Percentiles rank a stretch among this genome's conserved stretches.
These are phyloP conservation scores for Leccinum disarticulatum DNA, from an alignment of 768 basidiomycete species.

Conservation along the genomic window DNA sequence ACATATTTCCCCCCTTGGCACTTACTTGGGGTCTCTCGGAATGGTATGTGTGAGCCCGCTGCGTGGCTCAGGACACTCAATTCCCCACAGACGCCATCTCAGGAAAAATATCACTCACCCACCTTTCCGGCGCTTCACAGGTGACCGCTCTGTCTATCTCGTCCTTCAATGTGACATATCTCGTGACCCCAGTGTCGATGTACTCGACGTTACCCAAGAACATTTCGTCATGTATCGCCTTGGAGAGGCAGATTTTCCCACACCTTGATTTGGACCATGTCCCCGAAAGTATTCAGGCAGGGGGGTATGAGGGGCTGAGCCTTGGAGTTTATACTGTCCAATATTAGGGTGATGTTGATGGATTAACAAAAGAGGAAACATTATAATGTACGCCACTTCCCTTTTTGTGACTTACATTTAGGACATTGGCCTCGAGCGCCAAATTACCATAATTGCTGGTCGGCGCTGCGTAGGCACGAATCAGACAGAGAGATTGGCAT, in stretches of 20 bases:
- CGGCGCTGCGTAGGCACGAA: no score
- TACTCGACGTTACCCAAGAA: constrained; percentile 12
- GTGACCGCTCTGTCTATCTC: constrained; percentile 15
- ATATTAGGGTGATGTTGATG: constrained; percentile 5
- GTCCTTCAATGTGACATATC: constrained; percentile 14
- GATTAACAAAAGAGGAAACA: neutral
- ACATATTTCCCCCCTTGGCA: constrained; percentile 42
- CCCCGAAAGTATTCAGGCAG: constrained; percentile 20
- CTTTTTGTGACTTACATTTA: neutral
- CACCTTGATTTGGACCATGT: constrained; percentile 40
- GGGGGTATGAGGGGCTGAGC: constrained; percentile 25
- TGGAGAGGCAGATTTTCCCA: constrained; percentile 30
- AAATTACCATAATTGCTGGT: neutral
- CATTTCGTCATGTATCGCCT: constrained; percentile 24
- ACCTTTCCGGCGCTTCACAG: constrained; percentile 31
- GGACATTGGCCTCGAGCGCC: neutral
- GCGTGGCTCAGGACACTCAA: neutral
- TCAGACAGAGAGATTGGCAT: no score
- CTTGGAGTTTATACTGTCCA: constrained; percentile 31
- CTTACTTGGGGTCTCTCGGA: constrained; percentile 25
- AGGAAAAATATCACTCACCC: constrained; percentile 23
- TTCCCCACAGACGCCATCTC: constrained; percentile 18
- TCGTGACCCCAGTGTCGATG: constrained; percentile 35
- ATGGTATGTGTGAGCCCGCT: constrained; percentile 17
- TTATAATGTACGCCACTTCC: constrained; percentile 4